Percentiles rank a stretch among this genome's conserved stretches.
phyloP scores from a whole-genome alignment of 1,139 yeast species.

The Nakaseomyces kungkrabaensis region DNA sequence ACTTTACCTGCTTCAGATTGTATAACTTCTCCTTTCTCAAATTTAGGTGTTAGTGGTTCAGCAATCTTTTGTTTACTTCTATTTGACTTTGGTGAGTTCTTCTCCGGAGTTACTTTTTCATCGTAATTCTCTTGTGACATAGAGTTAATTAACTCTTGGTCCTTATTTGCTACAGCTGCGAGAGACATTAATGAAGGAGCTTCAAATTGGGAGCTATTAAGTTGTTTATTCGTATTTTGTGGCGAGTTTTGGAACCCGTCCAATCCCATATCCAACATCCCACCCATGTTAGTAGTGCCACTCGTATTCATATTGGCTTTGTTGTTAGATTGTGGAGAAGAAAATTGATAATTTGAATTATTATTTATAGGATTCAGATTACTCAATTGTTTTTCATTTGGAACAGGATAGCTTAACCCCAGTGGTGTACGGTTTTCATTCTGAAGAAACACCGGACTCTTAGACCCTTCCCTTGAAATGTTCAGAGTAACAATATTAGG shows the following conservation, averaged over 20 bases:
- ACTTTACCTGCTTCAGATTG: slow-evolving; percentile 29
- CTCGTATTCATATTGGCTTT: not conserved
- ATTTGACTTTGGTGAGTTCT: not conserved
- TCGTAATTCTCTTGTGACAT: not conserved
- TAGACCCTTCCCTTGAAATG: slow-evolving; percentile 28
- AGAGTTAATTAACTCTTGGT: slow-evolving; percentile 1
- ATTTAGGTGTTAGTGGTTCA: slow-evolving; percentile 15
- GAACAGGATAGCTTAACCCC: slow-evolving; percentile 1
- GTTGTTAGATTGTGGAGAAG: not conserved
- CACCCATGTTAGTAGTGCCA: not conserved
- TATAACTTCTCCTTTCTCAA: slow-evolving; percentile 25
- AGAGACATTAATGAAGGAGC: not conserved
- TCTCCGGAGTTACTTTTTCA: not conserved
- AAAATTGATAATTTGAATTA: not conserved
- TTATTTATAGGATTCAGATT: not conserved
- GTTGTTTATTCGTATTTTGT: not conserved
- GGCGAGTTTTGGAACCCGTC: not conserved
- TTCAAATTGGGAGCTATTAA: not conserved
- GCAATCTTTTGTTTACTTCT: not conserved
- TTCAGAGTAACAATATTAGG: slow-evolving; percentile 30
- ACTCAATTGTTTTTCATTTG: slow-evolving; percentile 2
- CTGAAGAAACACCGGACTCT: slow-evolving; percentile 24
- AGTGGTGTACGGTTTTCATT: slow-evolving; percentile 1
- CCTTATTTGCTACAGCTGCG: slow-evolving; percentile 1
- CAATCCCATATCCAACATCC: not conserved